Base-by-base conservation (phyloP, 768 basidiomycete genomes). In the Mycena indigotica region DNA sequence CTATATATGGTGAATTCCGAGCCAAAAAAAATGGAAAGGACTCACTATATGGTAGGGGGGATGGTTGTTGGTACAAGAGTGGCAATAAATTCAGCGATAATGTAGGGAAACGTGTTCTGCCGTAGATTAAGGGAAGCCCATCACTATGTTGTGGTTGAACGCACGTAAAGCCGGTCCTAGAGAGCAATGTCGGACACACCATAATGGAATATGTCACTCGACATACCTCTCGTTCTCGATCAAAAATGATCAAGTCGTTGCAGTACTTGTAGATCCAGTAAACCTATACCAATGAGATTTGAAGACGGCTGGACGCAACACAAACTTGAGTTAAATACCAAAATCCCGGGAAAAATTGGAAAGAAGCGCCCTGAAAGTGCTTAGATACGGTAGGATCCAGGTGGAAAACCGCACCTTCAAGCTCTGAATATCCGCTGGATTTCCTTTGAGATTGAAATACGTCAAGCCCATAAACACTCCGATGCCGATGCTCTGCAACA, bases 141-240 rank as follows among this genome's bases (percentile, higher is more conserved):
- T 29, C 1, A 15, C 1, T n/a, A n/a, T n/a, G n/a, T n/a, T n/a
- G n/a, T n/a, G n/a, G n/a, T n/a, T n/a, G n/a, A 23, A 8, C 53
- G 15, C 30, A 62, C 60, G 41, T 63, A 63, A 28, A 63, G 61
- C 38, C 49, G 61, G 48, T 63, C 61, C 61, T 63, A 26, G 2
- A 28, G 15, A 24, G 19, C 3, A 44, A 17, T 4, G 24, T 32
- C 2, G 28, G n/a, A 6, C 10, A 12, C 12, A 19, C 56, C 19
- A 53, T 40, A 32, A 28, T 38, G 50, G 5, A 6, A 25, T 1
- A n/a, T 26, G 19, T 21, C 2, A 28, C 17, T 3, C 0, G 3
- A 23, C 30, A 35, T 53, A 72, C 76, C 55, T 80, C 79, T 24
- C 72, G 69, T 54, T 81, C 79, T 6, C 79, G 70, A 60, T 81